phyloP scores from a whole-genome alignment of 345 rosid genomes.

The Excoecaria agallocha region DNA sequence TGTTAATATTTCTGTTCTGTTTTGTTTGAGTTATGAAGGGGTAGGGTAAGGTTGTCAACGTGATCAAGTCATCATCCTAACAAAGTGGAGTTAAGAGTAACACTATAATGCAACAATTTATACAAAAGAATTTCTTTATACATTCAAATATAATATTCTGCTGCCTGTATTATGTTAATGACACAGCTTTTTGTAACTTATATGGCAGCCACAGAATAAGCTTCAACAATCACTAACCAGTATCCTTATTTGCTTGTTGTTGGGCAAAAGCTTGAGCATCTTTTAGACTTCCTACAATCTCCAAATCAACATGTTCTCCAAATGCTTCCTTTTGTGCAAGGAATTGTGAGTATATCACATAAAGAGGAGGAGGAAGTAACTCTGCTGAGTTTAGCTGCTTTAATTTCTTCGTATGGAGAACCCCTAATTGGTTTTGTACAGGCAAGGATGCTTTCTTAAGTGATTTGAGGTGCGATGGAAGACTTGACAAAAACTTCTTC shows the following conservation, averaged over 20 bases:
- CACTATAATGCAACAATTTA: not conserved
- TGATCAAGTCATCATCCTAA: not conserved
- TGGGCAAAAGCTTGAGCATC: constrained; percentile 71
- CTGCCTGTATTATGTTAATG: not conserved
- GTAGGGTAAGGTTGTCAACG: not conserved
- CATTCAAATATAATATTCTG: not conserved
- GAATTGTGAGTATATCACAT: constrained; percentile 76
- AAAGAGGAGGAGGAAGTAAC: constrained; percentile 88
- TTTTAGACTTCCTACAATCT: constrained; percentile 70
- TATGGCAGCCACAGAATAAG: not conserved
- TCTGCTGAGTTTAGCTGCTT: constrained; percentile 82
- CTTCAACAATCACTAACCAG: constrained; percentile 36
- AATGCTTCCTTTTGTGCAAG: constrained; percentile 86
- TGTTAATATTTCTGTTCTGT: no score
- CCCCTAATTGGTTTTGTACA: constrained; percentile 77
- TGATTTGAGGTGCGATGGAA: constrained; percentile 81
- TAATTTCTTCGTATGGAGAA: constrained; percentile 63
- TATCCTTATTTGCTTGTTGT: constrained; percentile 69
- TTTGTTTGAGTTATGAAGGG: no score
- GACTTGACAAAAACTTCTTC: constrained; percentile 76
- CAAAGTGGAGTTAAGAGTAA: not conserved
- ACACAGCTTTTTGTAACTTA: not conserved
- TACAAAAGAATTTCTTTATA: not conserved
- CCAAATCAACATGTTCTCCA: constrained; percentile 66
- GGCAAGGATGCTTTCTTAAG: constrained; percentile 92